Evolutionary conservation across 352 stramenopile species (phyloP), one percentile per base, ranked within the genome.

Genomic region (Pythium diclinum): DNA sequence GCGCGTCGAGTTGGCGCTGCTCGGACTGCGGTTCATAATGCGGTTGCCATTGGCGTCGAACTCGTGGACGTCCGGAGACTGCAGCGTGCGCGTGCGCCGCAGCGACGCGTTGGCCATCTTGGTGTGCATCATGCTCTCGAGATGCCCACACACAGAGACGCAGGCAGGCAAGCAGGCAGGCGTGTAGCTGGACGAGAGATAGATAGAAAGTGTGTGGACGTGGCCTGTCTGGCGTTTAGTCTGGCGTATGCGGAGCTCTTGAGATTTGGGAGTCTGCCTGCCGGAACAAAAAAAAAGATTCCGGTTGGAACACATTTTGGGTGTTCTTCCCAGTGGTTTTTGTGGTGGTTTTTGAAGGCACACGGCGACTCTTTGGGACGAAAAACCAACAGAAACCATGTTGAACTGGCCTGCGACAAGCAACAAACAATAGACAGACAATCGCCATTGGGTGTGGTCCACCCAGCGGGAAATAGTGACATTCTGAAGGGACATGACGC

Each of bases 81-180:
- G 71, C 44, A 67, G 71, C 10, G 76, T 86, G 63, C 73, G 73
- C 40, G 77, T 75, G 67, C 81, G 81, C 30, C 81, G 77, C 33
- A 90, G 73, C 30, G 74, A 77, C 58, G 77, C 76, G 65, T 88
- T 76, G 38, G 81, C 81, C 55, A 88, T 76, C 48, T 71, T 79
- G 54, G 81, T 83, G 77, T 90, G 81, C 79, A 90, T 90, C 16
- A 56, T 67, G 34, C 13, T 25, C 25, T 28, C 2, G 2, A 28
- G 25, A 28, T 28, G 25, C 25, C n/a, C n/a, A 9, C 28, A 30
- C 17, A 34, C 28, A 34, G 16, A 58, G 44, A 10, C 44, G 16
- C 19, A 51, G 44, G 9, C 44, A 40, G 25, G 25, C 25, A 28
- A 3, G 25, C 25, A 28, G 25, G 25, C 25, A 28, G 25, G 25